phyloP scores from a whole-genome alignment of 2,329 filamentous ascomycete species.

The Rutstroemia sp. region DNA sequence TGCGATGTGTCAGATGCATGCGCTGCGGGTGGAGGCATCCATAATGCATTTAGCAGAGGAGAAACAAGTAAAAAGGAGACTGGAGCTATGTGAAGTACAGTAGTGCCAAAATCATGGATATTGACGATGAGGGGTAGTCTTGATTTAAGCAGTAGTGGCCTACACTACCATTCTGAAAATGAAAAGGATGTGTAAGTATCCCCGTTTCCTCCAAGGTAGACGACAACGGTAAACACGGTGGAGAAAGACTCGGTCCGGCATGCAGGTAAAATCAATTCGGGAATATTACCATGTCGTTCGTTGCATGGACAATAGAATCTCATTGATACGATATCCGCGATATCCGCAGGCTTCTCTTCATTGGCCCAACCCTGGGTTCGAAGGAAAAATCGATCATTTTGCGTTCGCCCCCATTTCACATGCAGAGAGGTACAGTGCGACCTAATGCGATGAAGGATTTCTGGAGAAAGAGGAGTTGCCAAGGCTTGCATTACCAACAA shows the following conservation, averaged over 20 bases:
- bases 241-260: constrained; percentile 5
- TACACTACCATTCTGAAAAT: background rate
- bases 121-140: background rate
- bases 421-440: no score
- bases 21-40: background rate
- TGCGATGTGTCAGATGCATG: constrained; percentile 9
- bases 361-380: background rate
- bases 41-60: constrained; percentile 3
- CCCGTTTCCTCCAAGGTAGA: background rate
- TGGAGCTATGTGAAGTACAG: background rate
- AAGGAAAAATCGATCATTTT: background rate
- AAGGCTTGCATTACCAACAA: background rate
- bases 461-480: background rate
- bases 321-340: constrained; percentile 1
- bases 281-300: constrained; percentile 8
- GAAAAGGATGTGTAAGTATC: background rate
- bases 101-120: background rate
- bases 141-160: background rate
- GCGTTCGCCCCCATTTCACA: background rate
- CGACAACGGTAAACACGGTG: background rate
- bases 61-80: background rate
- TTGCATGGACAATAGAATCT: constrained; percentile 1
- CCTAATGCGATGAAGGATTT: background rate
- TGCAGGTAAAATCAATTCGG: constrained; percentile 6
- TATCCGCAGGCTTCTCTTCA: background rate